A percentile compares a stretch with the other conserved stretches of the same genome.
Evolutionary conservation across 768 basidiomycete species (phyloP).

Genomic region (Sporobolomyces phaffii): DNA sequence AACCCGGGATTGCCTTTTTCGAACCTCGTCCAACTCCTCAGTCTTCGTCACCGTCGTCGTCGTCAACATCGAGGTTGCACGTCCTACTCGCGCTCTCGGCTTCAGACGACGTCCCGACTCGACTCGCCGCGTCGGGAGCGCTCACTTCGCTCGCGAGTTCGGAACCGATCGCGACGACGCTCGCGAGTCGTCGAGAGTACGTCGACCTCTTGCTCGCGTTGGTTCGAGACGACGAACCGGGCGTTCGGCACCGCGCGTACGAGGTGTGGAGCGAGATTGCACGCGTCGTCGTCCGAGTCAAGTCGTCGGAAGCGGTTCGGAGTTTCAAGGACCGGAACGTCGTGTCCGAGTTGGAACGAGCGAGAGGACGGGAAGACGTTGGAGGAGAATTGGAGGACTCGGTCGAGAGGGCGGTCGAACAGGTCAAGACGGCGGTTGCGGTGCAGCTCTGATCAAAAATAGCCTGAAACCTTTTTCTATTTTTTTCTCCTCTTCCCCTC

Average conservation of each 20-base stretch:
- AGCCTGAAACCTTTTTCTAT: no score
- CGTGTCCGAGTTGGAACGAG: no score
- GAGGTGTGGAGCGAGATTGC: constrained; percentile 23
- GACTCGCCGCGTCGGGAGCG: constrained; percentile 83
- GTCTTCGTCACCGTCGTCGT: neutral
- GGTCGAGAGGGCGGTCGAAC: no score
- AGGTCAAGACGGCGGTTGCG: no score
- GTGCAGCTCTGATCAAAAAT: no score
- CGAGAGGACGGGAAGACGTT: no score
- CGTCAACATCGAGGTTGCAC: constrained; percentile 53
- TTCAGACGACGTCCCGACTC: constrained; percentile 75
- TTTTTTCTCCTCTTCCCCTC: no score
- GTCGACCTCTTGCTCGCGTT: constrained; percentile 13
- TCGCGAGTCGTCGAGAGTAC: neutral
- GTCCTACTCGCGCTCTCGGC: constrained; percentile 78
- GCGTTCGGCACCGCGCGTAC: constrained; percentile 21
- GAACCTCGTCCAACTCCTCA: constrained; percentile 7
- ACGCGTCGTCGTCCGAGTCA: neutral
- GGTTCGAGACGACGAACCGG: constrained; percentile 18
- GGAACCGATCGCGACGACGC: constrained; percentile 40
- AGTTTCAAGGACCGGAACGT: neutral
- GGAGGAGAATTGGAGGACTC: no score
- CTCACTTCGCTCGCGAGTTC: constrained; percentile 71
- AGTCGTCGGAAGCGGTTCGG: neutral
- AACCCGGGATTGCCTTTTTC: constrained; percentile 60